Evolutionary conservation across 2,329 filamentous ascomycete genomes (phyloP).

Genomic region (Cercospora janseana): DNA sequence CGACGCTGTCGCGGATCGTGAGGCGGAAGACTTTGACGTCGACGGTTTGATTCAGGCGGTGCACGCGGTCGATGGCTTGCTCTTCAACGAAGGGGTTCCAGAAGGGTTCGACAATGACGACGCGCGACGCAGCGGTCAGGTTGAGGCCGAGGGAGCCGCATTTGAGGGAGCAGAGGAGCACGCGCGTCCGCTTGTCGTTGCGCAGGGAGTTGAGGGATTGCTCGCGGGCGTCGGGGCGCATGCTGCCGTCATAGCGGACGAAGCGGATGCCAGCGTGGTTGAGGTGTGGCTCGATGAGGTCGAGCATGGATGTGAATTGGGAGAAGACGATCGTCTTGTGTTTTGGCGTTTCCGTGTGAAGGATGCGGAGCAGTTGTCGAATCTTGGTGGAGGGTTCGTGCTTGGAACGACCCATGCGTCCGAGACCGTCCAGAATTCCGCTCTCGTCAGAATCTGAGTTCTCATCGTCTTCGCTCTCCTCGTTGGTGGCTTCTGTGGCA

Average conservation of each 20-base stretch:
- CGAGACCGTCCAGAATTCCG: conserved; percentile 25
- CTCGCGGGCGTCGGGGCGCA: conserved; percentile 91
- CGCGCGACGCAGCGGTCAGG: conserved; percentile 85
- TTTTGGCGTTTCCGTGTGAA: conserved; percentile 71
- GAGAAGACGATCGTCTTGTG: conserved; percentile 99
- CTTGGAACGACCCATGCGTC: conserved; percentile 32
- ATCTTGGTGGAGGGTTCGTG: conserved; percentile 85
- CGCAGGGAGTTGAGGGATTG: conserved; percentile 76
- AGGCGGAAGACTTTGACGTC: conserved; percentile 96
- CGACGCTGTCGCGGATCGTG: conserved; percentile 80
- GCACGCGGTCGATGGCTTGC: conserved; percentile 96
- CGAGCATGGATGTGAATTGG: conserved; percentile 97
- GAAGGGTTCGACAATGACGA: conserved; percentile 94
- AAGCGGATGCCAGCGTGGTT: conserved; percentile 70
- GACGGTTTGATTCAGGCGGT: conserved; percentile 93
- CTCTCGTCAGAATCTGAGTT: conserved; percentile 46
- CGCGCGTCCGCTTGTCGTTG: conserved; percentile 69
- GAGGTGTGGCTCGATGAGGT: conserved; percentile 91
- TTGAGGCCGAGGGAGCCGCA: conserved; percentile 93
- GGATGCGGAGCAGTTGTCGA: conserved; percentile 74
- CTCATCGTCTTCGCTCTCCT: conserved; percentile 42
- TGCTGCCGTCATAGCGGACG: conserved; percentile 89
- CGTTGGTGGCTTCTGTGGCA: conserved; percentile 43
- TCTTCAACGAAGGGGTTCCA: conserved; percentile 99
- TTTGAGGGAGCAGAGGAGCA: conserved; percentile 89